Conservation (phyloP, 208 protist genomes). For the Crithidia sp. region DNA sequence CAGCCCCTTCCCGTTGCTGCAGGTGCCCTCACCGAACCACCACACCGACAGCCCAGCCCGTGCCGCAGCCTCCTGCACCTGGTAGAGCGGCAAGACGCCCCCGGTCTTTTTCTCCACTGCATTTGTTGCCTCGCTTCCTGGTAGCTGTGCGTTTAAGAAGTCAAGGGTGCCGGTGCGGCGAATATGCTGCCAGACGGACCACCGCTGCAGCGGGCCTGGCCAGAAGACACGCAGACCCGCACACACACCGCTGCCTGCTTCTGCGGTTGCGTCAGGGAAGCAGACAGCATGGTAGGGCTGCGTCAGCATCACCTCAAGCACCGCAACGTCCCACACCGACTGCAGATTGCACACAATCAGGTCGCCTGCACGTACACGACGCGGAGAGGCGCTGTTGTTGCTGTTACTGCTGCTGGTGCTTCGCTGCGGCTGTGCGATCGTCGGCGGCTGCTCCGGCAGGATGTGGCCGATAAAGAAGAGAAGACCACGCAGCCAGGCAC, state of each 20-base stretch:
- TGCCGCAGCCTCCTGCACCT: conserved; percentile 38
- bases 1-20: conserved; percentile 78
- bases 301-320: conserved; percentile 62
- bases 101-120: conserved; percentile 12
- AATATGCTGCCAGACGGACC: conserved; percentile 64
- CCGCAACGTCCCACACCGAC: conserved; percentile 72
- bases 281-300: conserved; percentile 35
- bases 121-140: background rate
- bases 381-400: background rate
- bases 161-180: conserved; percentile 43
- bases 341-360: conserved; percentile 73
- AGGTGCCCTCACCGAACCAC: conserved; percentile 73
- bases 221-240: conserved; percentile 46
- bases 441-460: conserved; percentile 20
- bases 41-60: conserved; percentile 51
- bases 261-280: conserved; percentile 19
- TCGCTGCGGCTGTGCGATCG: background rate
- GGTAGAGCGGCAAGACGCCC: conserved; percentile 27
- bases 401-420: background rate
- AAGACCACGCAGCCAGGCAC: conserved; percentile 44
- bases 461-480: conserved; percentile 73
- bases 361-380: conserved; percentile 43
- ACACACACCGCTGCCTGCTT: background rate
- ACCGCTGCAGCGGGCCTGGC: conserved; percentile 70
- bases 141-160: conserved; percentile 34